Evolutionary conservation across 352 stramenopile genomes (phyloP).

Genomic region (Elongisporangium anandrum): DNA sequence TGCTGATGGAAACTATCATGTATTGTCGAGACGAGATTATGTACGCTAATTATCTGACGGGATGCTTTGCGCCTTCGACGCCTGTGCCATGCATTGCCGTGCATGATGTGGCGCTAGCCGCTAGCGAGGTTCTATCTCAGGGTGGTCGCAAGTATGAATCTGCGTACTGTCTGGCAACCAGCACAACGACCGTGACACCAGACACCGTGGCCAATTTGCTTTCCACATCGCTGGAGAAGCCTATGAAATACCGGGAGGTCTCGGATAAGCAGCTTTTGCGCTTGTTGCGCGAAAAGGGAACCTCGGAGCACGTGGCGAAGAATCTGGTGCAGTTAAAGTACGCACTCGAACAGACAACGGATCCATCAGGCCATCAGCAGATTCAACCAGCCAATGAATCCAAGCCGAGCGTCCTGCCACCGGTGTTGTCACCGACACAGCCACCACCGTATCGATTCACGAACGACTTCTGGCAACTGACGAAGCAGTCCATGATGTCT

Average conservation of each 20-base stretch:
- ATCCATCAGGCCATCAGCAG: conserved; percentile 1
- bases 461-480: conserved; percentile 48
- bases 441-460: conserved; percentile 27
- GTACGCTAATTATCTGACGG: conserved; percentile 55
- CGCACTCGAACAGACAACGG: conserved; percentile 26
- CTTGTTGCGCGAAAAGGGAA: conserved; percentile 48
- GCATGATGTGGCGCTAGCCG: conserved; percentile 52
- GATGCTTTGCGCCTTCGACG: conserved; percentile 42
- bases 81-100: conserved; percentile 64
- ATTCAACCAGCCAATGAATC: conserved; percentile 9
- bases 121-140: conserved; percentile 41
- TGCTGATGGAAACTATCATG: conserved; percentile 75
- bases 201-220: conserved; percentile 23
- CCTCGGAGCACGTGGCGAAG: conserved; percentile 37
- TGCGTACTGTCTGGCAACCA: conserved; percentile 50
- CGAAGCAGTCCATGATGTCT: conserved; percentile 31
- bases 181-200: neutral
- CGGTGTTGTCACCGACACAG: neutral
- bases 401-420: conserved; percentile 3
- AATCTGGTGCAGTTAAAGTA: conserved; percentile 52
- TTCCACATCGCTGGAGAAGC: conserved; percentile 24
- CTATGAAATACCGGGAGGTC: conserved; percentile 53
- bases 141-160: conserved; percentile 41
- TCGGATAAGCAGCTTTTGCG: conserved; percentile 30
- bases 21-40: conserved; percentile 74